These are phyloP conservation scores for Phytophthora megakarya DNA, from an alignment of 352 stramenopile genomes.

Conservation along the genomic window DNA sequence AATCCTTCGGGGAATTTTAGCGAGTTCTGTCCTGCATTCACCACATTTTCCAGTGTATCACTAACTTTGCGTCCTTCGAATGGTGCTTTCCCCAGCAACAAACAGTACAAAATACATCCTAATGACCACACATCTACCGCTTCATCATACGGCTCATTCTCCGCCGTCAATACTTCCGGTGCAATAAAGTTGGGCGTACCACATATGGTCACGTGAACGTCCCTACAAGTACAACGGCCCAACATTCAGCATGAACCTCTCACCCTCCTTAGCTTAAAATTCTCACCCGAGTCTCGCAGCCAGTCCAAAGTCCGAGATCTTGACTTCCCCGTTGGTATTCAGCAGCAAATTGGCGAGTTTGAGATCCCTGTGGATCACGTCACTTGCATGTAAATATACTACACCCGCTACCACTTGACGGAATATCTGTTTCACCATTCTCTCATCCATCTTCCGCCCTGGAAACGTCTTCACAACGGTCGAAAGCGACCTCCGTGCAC, in stretches of 20 bases:
- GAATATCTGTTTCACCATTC: constrained; percentile 53
- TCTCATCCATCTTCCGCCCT: constrained; percentile 46
- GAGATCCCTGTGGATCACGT: constrained; percentile 78
- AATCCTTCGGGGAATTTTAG: constrained; percentile 61
- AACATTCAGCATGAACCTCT: neutral
- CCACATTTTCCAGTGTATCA: constrained; percentile 76
- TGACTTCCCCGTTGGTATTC: constrained; percentile 50
- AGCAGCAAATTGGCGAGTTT: constrained; percentile 82
- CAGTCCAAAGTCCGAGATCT: constrained; percentile 84
- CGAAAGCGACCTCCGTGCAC: constrained; percentile 54
- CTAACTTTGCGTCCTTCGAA: constrained; percentile 81
- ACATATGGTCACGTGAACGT: constrained; percentile 71
- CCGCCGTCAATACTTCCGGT: constrained; percentile 61
- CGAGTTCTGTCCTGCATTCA: constrained; percentile 45
- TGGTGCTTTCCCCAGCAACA: constrained; percentile 65
- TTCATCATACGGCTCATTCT: constrained; percentile 54
- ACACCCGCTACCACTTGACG: constrained; percentile 58
- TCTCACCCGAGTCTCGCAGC: constrained; percentile 56
- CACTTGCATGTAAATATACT: constrained; percentile 58
- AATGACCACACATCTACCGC: constrained; percentile 83
- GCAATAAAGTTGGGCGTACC: constrained; percentile 87
- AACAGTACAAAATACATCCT: constrained; percentile 78
- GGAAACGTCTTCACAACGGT: constrained; percentile 44
- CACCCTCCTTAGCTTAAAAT: neutral
- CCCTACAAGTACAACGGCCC: constrained; percentile 37